Base-by-base conservation (phyloP, 2,329 filamentous ascomycete genomes). In the Pestalotiopsis sp. region DNA sequence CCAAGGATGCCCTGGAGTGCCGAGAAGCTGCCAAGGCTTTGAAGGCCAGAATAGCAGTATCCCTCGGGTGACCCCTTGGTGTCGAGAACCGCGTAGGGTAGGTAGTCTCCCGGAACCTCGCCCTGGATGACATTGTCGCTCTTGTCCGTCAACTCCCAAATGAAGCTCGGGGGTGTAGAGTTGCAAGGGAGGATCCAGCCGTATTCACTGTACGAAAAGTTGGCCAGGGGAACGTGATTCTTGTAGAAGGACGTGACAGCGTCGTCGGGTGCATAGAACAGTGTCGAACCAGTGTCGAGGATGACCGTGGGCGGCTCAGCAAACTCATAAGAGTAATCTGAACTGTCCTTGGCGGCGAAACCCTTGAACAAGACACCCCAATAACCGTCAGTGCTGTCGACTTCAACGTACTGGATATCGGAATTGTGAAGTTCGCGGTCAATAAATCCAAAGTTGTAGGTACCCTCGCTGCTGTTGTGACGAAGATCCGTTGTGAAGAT, bases 21-120 rank as follows among this genome's bases (percentile, higher is more conserved):
- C 1, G 77, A 75, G 64, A 83, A 73, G 27, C 75, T 76, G 17
- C 79, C 80, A 58, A 83, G 79, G 41, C 81, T 84, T 83, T 96
- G 93, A 71, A 97, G 87, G 63, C 93, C 93, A 67, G 93, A 93
- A 78, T 88, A 95, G 84, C 93, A 96, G 67, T 78, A 52, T 20
- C 63, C 66, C 5, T 55, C 17, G 11, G 55, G 39, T 13, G 27
- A 39, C 2, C 80, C 81, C 12, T 84, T 83, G 17, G 84, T 80
- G 13, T 84, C 78, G 27, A 85, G 79, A 14, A 82, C 78, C 1
- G 87, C 82, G 73, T 88, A 91, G 70, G 87, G 85, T 70, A 91
- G 80, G 68, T 87, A 84, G 2, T 77, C 76, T 1, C 89, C 88
- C 0, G 87, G 84, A 6, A 92, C 82, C 23, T 81, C 87, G 12